phyloP scores from a whole-genome alignment of 179 eudicot species.

The Spergularia azorica region DNA sequence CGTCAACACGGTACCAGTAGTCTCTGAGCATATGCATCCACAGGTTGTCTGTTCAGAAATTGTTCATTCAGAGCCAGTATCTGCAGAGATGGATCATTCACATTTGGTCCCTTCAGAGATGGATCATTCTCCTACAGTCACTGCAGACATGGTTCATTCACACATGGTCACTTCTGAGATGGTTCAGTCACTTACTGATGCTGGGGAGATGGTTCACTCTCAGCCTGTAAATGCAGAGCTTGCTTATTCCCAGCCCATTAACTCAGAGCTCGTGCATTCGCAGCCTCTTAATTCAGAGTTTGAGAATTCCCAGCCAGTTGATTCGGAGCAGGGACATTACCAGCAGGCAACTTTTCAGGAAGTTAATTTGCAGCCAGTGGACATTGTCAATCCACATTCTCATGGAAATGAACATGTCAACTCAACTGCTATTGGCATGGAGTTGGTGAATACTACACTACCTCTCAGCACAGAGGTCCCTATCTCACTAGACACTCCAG shows the following conservation, averaged over 20 bases:
- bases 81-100: conserved; percentile 24
- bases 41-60: conserved; percentile 30
- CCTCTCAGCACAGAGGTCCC: conserved; percentile 28
- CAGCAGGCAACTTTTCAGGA: conserved; percentile 21
- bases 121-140: conserved; percentile 12
- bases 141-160: conserved; percentile 12
- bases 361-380: not conserved
- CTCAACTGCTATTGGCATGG: conserved; percentile 11
- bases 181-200: conserved; percentile 14
- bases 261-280: conserved; percentile 30
- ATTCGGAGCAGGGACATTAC: conserved; percentile 25
- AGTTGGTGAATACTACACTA: not conserved
- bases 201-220: conserved; percentile 15
- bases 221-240: conserved; percentile 21
- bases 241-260: conserved; percentile 18
- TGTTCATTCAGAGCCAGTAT: conserved; percentile 21
- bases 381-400: conserved; percentile 10
- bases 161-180: conserved; percentile 20
- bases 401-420: conserved; percentile 21
- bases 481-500: conserved; percentile 33
- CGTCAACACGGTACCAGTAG: conserved; percentile 17
- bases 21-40: conserved; percentile 22
- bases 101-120: conserved; percentile 20
- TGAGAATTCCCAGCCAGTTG: conserved; percentile 27
- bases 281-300: conserved; percentile 22